Conservation (phyloP, 2,329 filamentous ascomycete genomes). For the Clarireedia hainanense region DNA sequence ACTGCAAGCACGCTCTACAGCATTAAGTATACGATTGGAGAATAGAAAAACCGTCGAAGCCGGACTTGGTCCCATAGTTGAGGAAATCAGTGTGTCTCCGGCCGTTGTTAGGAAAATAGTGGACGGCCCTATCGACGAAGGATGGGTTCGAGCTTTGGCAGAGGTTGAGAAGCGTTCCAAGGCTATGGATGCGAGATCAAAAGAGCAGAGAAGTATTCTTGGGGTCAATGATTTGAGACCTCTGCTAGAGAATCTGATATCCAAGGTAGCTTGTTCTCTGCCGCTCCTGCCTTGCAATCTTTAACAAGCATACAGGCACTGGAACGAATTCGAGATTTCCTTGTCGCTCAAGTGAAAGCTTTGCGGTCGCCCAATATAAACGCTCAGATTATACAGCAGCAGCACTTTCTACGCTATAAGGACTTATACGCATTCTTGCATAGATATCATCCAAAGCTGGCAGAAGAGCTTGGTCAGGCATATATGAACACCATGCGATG, state of each 20-base stretch:
- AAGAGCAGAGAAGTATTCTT: slow-evolving; percentile 57
- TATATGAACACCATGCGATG: slow-evolving; percentile 99
- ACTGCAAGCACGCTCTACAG: slow-evolving; percentile 76
- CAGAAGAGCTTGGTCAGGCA: slow-evolving; percentile 82
- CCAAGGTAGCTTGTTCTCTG: slow-evolving; percentile 49
- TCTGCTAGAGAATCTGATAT: slow-evolving; percentile 72
- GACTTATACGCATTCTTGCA: slow-evolving; percentile 82
- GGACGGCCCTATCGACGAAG: slow-evolving; percentile 82
- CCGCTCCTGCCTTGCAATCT: not conserved
- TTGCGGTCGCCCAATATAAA: slow-evolving; percentile 93
- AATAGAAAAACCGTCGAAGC: slow-evolving; percentile 88
- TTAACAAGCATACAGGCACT: slow-evolving; percentile 50
- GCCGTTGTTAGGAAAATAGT: slow-evolving; percentile 75
- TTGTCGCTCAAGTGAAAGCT: slow-evolving; percentile 91
- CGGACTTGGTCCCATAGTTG: slow-evolving; percentile 77
- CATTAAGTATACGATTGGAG: slow-evolving; percentile 75
- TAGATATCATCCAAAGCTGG: slow-evolving; percentile 72
- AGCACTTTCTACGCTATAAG: slow-evolving; percentile 81
- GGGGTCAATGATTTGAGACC: slow-evolving; percentile 79
- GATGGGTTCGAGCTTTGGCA: slow-evolving; percentile 73
- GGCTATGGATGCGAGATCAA: slow-evolving; percentile 59
- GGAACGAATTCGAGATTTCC: slow-evolving; percentile 86
- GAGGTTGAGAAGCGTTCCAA: slow-evolving; percentile 76
- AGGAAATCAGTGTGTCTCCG: slow-evolving; percentile 85
- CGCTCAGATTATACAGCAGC: slow-evolving; percentile 92